Base-by-base conservation (phyloP, 2,329 filamentous ascomycete species). In the Microcera coccophila region DNA sequence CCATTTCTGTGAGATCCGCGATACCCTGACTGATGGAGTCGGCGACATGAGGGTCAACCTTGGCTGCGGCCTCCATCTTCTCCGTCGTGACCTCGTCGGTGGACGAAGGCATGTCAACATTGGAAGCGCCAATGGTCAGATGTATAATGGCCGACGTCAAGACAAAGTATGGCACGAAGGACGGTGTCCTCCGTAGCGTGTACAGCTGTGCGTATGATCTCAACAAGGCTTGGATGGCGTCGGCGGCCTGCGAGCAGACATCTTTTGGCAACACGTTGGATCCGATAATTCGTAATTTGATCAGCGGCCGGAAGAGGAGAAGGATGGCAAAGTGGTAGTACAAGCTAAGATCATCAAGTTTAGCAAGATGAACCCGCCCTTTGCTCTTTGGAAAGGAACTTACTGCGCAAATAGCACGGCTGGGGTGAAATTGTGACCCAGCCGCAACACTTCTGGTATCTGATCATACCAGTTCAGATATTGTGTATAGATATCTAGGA, bases 331-430 rank as follows among this genome's bases (percentile, higher is more conserved):
- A 83, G 55, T 86, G 77, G 57, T 85, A 85, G 49, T 85, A 81
- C 81, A 86, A 83, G 60, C 80, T 31, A 60, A 44, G 10, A 5
- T 14, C 21, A 11, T 15, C 20, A 9, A 12, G 1, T 14, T 32
- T n/a, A 7, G 16, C 32, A 34, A 19, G 15, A 12, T 16, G 22
- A 20, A 18, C 8, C 3, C n/a, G 5, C 8, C n/a, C n/a, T n/a
- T n/a, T 5, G 12, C 18, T 3, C n/a, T n/a, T n/a, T n/a, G n/a
- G n/a, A n/a, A n/a, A n/a, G n/a, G 8, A 19, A 56, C 85, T 71
- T 70, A 88, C 85, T 89, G 85, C 28, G 85, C 76, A 47, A 86
- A 83, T 16, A 90, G 66, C 26, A 88, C 83, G 35, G 86, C 81
- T 10, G 85, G 84, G 3, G 84, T 84, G 39, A 85, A 85, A 52